Evolutionary conservation across 2,329 filamentous ascomycete species (phyloP).

Genomic region (Escovopsis sp.): DNA sequence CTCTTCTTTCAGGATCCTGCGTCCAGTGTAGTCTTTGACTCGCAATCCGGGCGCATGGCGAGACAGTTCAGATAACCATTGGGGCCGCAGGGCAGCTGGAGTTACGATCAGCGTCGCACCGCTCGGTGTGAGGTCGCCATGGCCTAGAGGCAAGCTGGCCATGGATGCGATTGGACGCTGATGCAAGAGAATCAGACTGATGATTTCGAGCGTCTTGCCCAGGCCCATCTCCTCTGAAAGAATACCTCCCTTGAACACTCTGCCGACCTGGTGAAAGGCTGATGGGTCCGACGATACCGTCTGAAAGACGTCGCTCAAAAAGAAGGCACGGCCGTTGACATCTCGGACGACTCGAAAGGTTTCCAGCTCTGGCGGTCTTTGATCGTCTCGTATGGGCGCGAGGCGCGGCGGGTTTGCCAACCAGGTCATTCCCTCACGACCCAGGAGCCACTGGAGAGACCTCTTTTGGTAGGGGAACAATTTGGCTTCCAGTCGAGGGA

Average conservation of each 20-base stretch:
- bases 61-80: conserved; percentile 47
- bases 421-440: conserved; percentile 48
- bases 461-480: conserved; percentile 62
- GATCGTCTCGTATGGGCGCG: conserved; percentile 6
- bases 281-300: conserved; percentile 36
- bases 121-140: conserved; percentile 31
- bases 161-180: conserved; percentile 4
- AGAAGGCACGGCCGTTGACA: conserved; percentile 24
- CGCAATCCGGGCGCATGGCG: conserved; percentile 43
- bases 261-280: conserved; percentile 27
- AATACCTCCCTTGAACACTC: conserved; percentile 43
- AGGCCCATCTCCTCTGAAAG: conserved; percentile 74
- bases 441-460: conserved; percentile 55
- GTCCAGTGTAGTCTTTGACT: conserved; percentile 42
- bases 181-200: conserved; percentile 55
- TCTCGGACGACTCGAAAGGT: conserved; percentile 22
- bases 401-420: conserved; percentile 8
- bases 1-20: conserved; percentile 20
- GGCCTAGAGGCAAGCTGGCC: conserved; percentile 16
- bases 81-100: conserved; percentile 39
- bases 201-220: conserved; percentile 65
- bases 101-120: conserved; percentile 48
- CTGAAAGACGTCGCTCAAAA: conserved; percentile 49
- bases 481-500: conserved; percentile 31
- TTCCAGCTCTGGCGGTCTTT: conserved; percentile 5